These are phyloP conservation scores for Ciborinia camelliae DNA, from an alignment of 2,329 filamentous ascomycete species.

Conservation along the genomic window DNA sequence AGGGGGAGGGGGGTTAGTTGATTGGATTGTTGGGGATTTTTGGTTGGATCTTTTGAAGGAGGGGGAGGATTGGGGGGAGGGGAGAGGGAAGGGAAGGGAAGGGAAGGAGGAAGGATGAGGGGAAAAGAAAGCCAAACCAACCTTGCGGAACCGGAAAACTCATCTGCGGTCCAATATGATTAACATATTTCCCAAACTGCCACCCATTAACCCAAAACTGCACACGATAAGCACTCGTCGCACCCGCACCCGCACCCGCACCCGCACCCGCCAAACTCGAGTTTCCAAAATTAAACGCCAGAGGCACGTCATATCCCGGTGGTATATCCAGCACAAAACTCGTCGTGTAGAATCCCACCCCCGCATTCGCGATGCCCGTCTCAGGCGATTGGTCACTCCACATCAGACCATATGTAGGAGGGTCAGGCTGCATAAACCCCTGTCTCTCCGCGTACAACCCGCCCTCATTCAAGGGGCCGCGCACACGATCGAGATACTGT, in stretches of 20 bases:
- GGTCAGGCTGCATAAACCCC: constrained; percentile 57
- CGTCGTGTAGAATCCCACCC: constrained; percentile 57
- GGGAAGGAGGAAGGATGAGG: too few species aligned
- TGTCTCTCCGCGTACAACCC: constrained; percentile 60
- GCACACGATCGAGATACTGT: constrained; percentile 54
- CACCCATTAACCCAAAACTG: constrained; percentile 73
- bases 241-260: constrained; percentile 35
- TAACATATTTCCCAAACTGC: constrained; percentile 66
- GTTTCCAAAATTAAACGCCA: constrained; percentile 57
- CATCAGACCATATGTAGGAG: constrained; percentile 40
- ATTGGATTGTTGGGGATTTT: too few species aligned
- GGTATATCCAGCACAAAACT: constrained; percentile 55
- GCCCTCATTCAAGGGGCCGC: constrained; percentile 65
- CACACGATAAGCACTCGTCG: constrained; percentile 49
- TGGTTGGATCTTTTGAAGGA: too few species aligned
- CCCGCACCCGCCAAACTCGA: too few species aligned
- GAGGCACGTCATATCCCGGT: constrained; percentile 55
- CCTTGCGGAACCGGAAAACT: constrained; percentile 71
- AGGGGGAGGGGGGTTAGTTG: constrained; percentile 35
- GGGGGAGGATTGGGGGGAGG: too few species aligned
- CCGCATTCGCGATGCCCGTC: constrained; percentile 46
- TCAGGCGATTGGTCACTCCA: constrained; percentile 43
- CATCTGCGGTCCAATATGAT: constrained; percentile 72
- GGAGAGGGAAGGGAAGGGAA: not conserved
- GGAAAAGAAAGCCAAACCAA: constrained; percentile 28